Evolutionary conservation across 768 basidiomycete species (phyloP), one percentile per base, ranked within the genome.

Genomic region (Rhodotorula babjevae): DNA sequence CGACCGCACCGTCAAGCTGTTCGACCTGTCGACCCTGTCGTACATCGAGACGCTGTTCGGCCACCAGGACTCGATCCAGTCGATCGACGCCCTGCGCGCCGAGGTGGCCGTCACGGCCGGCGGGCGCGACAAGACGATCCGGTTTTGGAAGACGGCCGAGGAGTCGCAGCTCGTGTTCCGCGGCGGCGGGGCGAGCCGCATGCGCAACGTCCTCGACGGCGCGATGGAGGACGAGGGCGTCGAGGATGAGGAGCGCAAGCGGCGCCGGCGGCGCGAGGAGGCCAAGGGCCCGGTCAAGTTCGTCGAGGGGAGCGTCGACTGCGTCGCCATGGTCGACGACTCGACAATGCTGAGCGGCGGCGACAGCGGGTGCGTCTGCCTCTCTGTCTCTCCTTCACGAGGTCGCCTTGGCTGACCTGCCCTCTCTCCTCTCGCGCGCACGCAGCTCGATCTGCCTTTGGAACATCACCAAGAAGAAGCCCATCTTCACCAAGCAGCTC

Each of bases 41-140:
- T 93, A 93, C 78, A 89, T 98, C 67, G 95, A 99, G 80, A 97
- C 95, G 15, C 84, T 98, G 9, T 99, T 95, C 79, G 96, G 96
- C 2, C 96, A 99, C 79, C 95, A 98, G 82, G 94, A 97, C 78
- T 86, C 87, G 42, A 87, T 96, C 42, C 83, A 90, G 25, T 83
- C 85, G 9, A 78, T 99, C 11, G 91, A 93, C 73, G 85, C 92
- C 12, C 85, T 98, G 25, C 87, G 90, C 47, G 87, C 87, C 14
- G 93, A 97, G 77, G 87, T 88, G 3, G 90, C 90, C 25, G 87
- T 97, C 29, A 93, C 89, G 49, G 90, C 89, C 11, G 96, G 95
- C 29, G 91, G 88, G 1, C 84, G 93, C 47, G 96, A 99, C 83
- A 89, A 92, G 79, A 96, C 93, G 0, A 86, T 89, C 70, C 85